Evolutionary conservation across 441 rosid genomes (phyloP).

Genomic region (Erodium trifolium): DNA sequence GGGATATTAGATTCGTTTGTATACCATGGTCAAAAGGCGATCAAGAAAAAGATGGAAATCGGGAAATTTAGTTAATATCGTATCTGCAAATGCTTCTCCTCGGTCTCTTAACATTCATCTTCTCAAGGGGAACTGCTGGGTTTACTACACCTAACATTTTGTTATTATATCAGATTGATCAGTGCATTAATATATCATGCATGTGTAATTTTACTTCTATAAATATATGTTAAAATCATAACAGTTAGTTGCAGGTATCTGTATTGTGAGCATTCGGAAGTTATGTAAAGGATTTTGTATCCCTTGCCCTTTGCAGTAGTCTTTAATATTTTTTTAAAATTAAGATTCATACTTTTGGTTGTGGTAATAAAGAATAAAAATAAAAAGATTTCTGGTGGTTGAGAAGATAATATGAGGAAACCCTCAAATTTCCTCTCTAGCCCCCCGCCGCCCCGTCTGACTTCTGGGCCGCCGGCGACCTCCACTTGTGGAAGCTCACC

Average conservation of each 20-base stretch:
- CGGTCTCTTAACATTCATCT: constrained; percentile 11
- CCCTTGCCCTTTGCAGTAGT: too few relatives aligned
- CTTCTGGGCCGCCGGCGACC: too few relatives aligned
- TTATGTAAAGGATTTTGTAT: constrained; percentile 9
- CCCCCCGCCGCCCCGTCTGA: too few relatives aligned
- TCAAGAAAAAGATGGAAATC: constrained; percentile 89
- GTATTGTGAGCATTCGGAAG: constrained; percentile 12
- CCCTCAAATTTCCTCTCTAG: too few relatives aligned
- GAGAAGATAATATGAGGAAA: too few relatives aligned
- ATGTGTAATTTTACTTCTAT: constrained; percentile 2
- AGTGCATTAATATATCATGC: constrained; percentile 13
- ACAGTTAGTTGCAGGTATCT: constrained; percentile 6
- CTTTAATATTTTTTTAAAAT: too few relatives aligned
- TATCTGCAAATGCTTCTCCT: constrained; percentile 4
- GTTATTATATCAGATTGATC: constrained; percentile 18
- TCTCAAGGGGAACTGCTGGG: constrained; percentile 5
- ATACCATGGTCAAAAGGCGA: constrained; percentile 88
- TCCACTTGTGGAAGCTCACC: too few relatives aligned
- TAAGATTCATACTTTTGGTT: too few relatives aligned
- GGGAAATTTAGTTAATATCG: constrained; percentile 74
- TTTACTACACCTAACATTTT: constrained; percentile 15
- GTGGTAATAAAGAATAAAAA: too few relatives aligned
- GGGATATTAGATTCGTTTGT: constrained; percentile 85
- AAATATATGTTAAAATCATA: background rate
- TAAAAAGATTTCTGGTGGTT: too few relatives aligned